Base-by-base conservation (phyloP, 768 basidiomycete species). In the Flagelloscypha sp. region DNA sequence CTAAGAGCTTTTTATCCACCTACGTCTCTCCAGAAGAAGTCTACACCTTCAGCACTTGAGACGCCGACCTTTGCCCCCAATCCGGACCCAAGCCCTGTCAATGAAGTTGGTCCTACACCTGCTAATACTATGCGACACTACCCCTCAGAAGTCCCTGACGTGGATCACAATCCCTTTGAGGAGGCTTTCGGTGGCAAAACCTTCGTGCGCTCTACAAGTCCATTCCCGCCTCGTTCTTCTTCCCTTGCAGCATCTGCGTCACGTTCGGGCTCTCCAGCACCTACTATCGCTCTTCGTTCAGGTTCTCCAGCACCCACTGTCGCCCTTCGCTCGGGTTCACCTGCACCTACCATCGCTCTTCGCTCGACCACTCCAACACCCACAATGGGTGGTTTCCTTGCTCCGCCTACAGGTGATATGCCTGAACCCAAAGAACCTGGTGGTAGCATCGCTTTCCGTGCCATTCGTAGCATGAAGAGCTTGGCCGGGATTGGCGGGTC, bases 401-500 rank as follows among this genome's bases (percentile, higher is more conserved):
- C 63, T 2, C 61, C 62, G 13, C 61, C 65, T n/a, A 41, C 49
- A 3, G 44, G 48, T 7, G 46, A 40, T 4, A 35, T 40, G 29
- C 24, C 32, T 18, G 57, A n/a, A 41, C 41, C 24, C 22, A 46
- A 32, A 35, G n/a, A 46, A 47, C 33, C 69, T 71, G 19, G 74
- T n/a, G n/a, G 70, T 20, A 84, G 81, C 1, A 82, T 88, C 27
- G 85, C 85, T 1, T 39, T 87, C 19, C 72, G 85, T 5, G 85
- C 85, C 4, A 87, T 88, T 62, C 67, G 79, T 27, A 80, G 78
- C 10, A 76, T 89, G 45, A 66, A 78, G 18, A 79, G 76, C 2
- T 55, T 87, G 27, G 84, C 85, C 3, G 62, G 76, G 22, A 76
- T 87, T 30, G 72, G 76, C 2, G 79, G 78, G 48, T 83, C 49